Percentiles rank a stretch among this genome's conserved stretches.
Evolutionary conservation across 1,284 basidiomycete genomes (phyloP).

Genomic region (Sanghuangporus sanghuang): DNA sequence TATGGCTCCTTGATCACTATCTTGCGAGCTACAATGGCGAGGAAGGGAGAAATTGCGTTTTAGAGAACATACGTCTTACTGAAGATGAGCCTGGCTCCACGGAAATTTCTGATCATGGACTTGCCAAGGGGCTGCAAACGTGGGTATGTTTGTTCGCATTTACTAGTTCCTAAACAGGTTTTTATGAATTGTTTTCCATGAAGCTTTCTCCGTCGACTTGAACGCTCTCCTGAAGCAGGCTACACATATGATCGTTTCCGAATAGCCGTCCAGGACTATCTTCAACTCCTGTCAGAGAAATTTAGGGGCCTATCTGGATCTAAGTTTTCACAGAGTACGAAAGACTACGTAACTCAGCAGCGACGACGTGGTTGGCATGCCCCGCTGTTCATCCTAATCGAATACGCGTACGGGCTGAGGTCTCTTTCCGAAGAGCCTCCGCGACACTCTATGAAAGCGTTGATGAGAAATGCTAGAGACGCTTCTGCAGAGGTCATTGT

Average conservation of each 20-base stretch:
- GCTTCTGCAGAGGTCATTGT: constrained; percentile 6
- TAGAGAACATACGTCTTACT: not conserved
- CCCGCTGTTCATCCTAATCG: constrained; percentile 9
- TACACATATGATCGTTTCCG: constrained; percentile 1
- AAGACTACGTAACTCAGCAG: not conserved
- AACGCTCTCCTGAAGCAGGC: not conserved
- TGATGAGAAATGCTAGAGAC: not conserved
- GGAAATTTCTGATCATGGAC: not conserved
- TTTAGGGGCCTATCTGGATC: not conserved
- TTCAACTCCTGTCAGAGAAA: not conserved
- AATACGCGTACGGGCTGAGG: constrained; percentile 8
- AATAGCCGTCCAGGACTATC: not conserved
- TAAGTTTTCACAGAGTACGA: not conserved
- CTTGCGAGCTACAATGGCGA: not conserved
- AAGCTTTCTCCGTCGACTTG: constrained; percentile 7
- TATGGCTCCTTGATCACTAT: constrained; percentile 6
- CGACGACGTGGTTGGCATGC: constrained; percentile 1
- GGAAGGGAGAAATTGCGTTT: not conserved
- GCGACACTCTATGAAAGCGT: not conserved
- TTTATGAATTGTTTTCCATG: not conserved
- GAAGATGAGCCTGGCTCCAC: not conserved
- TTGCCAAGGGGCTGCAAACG: constrained; percentile 6
- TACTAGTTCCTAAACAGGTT: not conserved
- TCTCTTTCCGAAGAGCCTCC: not conserved
- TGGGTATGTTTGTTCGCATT: not conserved